These are phyloP conservation scores for Acer yangbiense DNA, from an alignment of 345 rosid species.

Conservation along the genomic window DNA sequence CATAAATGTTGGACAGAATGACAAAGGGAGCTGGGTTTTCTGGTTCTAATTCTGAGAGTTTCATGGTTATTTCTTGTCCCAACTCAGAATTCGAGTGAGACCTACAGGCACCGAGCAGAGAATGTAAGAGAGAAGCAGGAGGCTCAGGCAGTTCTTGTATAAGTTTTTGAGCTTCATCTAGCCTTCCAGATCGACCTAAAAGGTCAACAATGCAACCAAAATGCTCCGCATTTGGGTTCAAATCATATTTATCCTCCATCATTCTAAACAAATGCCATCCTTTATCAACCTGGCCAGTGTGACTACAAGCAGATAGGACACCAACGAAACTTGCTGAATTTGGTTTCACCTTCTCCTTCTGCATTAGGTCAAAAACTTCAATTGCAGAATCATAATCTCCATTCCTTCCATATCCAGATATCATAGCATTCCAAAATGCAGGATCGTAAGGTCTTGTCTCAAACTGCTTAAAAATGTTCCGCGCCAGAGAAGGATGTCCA, in stretches of 20 bases:
- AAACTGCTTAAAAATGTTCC: constrained; percentile 43
- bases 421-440: constrained; percentile 71
- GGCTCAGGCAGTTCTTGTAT: constrained; percentile 44
- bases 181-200: constrained; percentile 53
- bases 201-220: constrained; percentile 66
- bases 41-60: constrained; percentile 54
- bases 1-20: too few species aligned
- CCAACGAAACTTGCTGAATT: constrained; percentile 52
- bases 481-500: constrained; percentile 45
- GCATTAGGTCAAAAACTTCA: constrained; percentile 50
- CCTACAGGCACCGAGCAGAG: constrained; percentile 61
- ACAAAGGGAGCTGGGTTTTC: constrained; percentile 57
- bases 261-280: constrained; percentile 44
- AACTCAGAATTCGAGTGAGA: constrained; percentile 45
- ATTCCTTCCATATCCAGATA: constrained; percentile 73
- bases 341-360: constrained; percentile 45
- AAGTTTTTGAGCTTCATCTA: constrained; percentile 55
- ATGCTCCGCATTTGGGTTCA: constrained; percentile 48
- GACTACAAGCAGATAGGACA: constrained; percentile 54
- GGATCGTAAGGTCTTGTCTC: constrained; percentile 56
- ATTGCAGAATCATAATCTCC: constrained; percentile 55
- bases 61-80: constrained; percentile 53
- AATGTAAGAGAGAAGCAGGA: constrained; percentile 51
- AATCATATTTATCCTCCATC: constrained; percentile 34
- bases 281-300: constrained; percentile 54